These are phyloP conservation scores for Dactylellina cionopaga DNA, from an alignment of 2,329 filamentous ascomycete genomes.

Conservation along the genomic window DNA sequence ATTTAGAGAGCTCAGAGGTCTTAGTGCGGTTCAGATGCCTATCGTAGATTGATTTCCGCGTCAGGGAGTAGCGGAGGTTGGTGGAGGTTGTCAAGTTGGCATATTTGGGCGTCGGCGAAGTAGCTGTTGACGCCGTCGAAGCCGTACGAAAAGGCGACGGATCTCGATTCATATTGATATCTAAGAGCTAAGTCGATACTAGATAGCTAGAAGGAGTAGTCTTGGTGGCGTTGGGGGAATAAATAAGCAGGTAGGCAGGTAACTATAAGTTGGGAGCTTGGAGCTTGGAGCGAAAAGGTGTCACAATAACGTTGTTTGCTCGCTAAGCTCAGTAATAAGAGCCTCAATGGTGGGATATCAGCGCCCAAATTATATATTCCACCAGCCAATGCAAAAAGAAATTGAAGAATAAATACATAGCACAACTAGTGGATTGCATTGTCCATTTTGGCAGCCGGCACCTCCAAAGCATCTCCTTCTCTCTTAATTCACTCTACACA, in stretches of 20 bases:
- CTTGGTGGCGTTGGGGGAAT: neutral
- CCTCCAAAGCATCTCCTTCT: no score
- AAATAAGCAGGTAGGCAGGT: no score
- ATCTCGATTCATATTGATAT: conserved; percentile 36
- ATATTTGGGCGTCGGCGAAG: conserved; percentile 60
- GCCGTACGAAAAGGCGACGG: conserved; percentile 30
- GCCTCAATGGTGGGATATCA: no score
- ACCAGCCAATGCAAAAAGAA: neutral
- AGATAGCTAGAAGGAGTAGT: neutral
- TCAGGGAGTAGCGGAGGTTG: conserved; percentile 86
- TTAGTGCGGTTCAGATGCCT: conserved; percentile 89
- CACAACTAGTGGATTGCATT: no score
- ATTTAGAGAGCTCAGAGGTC: conserved; percentile 86
- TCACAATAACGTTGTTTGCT: neutral
- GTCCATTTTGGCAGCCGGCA: no score
- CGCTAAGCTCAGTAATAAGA: conserved; percentile 13
- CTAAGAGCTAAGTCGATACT: neutral
- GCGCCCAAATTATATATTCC: neutral
- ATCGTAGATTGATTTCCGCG: conserved; percentile 98
- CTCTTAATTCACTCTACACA: no score
- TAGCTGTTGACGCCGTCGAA: conserved; percentile 60
- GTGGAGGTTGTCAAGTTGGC: conserved; percentile 58
- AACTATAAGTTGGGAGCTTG: neutral
- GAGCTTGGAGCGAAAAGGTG: conserved; percentile 11
- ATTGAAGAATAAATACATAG: no score